Conservation (phyloP, 202 grass and related monocot species). For the Hordeum pubiflorum region DNA sequence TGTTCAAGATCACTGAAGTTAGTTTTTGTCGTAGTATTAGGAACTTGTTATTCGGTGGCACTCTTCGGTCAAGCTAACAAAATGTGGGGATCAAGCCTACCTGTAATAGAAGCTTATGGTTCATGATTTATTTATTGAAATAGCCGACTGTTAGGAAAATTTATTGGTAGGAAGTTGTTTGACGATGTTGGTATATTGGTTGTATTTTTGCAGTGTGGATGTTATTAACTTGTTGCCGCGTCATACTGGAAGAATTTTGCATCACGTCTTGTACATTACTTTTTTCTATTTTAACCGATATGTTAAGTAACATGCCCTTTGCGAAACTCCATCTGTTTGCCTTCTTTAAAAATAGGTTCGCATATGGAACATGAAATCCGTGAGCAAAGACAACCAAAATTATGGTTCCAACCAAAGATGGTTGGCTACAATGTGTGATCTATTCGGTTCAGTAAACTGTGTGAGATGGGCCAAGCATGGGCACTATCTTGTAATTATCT, state of each 20-base stretch:
- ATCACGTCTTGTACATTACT: neutral
- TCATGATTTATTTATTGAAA: neutral
- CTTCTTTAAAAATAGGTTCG: conserved; percentile 50
- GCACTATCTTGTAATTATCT: conserved; percentile 73
- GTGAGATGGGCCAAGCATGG: conserved; percentile 95
- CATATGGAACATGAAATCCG: conserved; percentile 97
- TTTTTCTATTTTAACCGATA: neutral
- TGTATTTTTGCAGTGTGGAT: neutral
- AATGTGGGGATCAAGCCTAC: neutral
- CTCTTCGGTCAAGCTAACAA: neutral
- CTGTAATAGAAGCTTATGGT: neutral
- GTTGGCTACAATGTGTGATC: conserved; percentile 82
- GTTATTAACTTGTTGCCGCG: neutral
- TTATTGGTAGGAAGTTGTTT: neutral
- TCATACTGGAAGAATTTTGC: neutral
- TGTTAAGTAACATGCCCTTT: neutral
- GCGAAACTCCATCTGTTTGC: neutral
- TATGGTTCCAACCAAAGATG: conserved; percentile 54
- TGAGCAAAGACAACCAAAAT: conserved; percentile 34
- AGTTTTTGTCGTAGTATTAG: neutral
- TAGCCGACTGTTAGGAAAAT: neutral
- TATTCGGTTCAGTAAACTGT: conserved; percentile 94
- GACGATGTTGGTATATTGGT: neutral
- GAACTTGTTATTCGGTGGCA: neutral
- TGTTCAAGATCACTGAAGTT: neutral